Base-by-base conservation (phyloP, 192 early-diverging fungal genomes). In the Bifiguratus adelaidae region DNA sequence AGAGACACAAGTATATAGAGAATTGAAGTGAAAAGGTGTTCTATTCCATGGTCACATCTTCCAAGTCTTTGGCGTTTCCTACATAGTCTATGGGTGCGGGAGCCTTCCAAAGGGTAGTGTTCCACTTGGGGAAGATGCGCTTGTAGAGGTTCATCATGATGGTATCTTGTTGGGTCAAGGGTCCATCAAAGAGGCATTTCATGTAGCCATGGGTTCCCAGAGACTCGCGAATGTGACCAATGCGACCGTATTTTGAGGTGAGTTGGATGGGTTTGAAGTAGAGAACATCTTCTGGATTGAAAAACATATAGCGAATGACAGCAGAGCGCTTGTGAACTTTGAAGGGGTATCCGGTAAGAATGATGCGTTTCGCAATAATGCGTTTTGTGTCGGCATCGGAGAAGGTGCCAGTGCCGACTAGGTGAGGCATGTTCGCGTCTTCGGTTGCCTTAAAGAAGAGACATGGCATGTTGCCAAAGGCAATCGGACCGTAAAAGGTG, bases 231-330 rank as follows among this genome's bases (percentile, higher is more conserved):
- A 99, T 95, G 61, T 96, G 92, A 11, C 95, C 95, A 16, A 69
- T 77, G 41, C 89, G 84, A 22, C 95, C 93, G 27, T 79, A 59
- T 66, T 99, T 99, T 9, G 93, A 94, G 24, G 72, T 63, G 34
- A 99, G 62, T 61, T 96, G 92, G 6, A 99, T 77, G 22, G 95
- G 92, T 65, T 91, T 93, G 71, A 96, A 99, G 80, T 89, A 99
- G 50, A 75, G 66, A 37, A 96, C 77, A 67, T 99, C 95, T 15
- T 91, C 85, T 51, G 26, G 76, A 60, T 85, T 86, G 63, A 91
- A 95, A 77, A 97, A 95, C 94, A 97, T 97, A 67, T 78, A 93
- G 37, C 94, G 85, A 42, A 97, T 76, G 8, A 96, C 93, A 7
- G 90, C 92, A 25, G 82, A 76, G 22, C 86, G 82, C 64, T 88